Percentiles rank a stretch among this genome's conserved stretches.
Evolutionary conservation across 345 rosid genomes (phyloP).

Genomic region (Eucalyptus curtisii): DNA sequence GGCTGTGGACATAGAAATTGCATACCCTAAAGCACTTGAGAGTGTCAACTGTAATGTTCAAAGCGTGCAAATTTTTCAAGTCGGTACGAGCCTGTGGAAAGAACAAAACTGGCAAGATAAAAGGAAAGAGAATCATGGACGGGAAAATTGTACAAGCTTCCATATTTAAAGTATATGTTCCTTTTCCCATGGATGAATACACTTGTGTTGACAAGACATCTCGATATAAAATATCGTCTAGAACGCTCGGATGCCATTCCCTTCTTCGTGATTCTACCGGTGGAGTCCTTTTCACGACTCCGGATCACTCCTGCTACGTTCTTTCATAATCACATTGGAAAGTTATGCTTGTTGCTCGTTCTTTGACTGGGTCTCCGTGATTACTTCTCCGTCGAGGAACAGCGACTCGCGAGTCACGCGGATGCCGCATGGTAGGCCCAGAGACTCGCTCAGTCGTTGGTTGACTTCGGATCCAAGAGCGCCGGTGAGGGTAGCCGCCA

Average conservation of each 20-base stretch:
- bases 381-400: neutral
- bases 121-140: too few relatives aligned
- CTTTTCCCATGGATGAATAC: accelerated
- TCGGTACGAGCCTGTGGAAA: neutral
- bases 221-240: neutral
- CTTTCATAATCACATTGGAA: neutral
- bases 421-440: neutral
- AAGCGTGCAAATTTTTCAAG: neutral
- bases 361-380: neutral
- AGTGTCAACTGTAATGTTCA: neutral
- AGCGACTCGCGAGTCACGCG: neutral
- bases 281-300: neutral
- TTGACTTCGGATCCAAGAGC: neutral
- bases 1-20: neutral
- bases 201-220: accelerated
- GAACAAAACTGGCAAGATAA: neutral
- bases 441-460: neutral
- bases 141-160: neutral
- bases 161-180: neutral
- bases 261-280: neutral
- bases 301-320: neutral
- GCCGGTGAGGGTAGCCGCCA: neutral
- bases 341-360: neutral
- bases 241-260: neutral
- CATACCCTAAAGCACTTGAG: neutral